Percentiles rank a stretch among this genome's conserved stretches.
These are phyloP conservation scores for Pilaira anomala DNA, from an alignment of 192 early-diverging fungal genomes.

Conservation along the genomic window DNA sequence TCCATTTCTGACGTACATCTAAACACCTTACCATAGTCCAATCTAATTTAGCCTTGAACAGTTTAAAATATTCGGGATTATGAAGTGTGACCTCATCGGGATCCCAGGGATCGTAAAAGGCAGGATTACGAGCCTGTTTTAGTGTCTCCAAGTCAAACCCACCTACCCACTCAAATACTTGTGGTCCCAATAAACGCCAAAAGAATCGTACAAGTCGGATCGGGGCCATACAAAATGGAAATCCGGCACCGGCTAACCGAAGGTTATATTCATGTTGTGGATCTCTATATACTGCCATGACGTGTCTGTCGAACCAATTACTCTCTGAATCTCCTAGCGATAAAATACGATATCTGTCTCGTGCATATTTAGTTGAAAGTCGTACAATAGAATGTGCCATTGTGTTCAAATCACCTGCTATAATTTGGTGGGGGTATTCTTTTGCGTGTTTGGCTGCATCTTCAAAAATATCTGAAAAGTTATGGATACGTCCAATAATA, in stretches of 20 bases:
- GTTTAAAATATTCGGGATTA: constrained; percentile 58
- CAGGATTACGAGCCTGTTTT: constrained; percentile 60
- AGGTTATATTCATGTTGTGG: constrained; percentile 1
- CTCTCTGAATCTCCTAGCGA: constrained; percentile 63
- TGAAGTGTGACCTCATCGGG: constrained; percentile 61
- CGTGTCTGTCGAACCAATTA: constrained; percentile 66
- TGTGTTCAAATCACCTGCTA: constrained; percentile 78
- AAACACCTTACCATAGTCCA: constrained; percentile 65
- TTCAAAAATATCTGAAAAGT: constrained; percentile 65
- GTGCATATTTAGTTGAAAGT: constrained; percentile 58
- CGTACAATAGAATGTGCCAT: constrained; percentile 75
- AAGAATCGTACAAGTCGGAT: not conserved
- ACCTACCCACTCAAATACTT: not conserved
- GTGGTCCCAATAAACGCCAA: constrained; percentile 3
- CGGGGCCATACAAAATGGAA: constrained; percentile 7
- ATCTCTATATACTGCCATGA: constrained; percentile 33
- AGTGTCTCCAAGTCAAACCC: constrained; percentile 47
- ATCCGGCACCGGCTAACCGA: not conserved
- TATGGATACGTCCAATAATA: constrained; percentile 62
- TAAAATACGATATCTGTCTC: constrained; percentile 62
- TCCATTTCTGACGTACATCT: constrained; percentile 43
- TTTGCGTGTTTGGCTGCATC: constrained; percentile 45
- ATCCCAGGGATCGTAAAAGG: constrained; percentile 73
- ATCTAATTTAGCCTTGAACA: constrained; percentile 70
- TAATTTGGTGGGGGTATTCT: constrained; percentile 60